Conservation (phyloP, 768 basidiomycete genomes). For the Boletus reticuloceps region DNA sequence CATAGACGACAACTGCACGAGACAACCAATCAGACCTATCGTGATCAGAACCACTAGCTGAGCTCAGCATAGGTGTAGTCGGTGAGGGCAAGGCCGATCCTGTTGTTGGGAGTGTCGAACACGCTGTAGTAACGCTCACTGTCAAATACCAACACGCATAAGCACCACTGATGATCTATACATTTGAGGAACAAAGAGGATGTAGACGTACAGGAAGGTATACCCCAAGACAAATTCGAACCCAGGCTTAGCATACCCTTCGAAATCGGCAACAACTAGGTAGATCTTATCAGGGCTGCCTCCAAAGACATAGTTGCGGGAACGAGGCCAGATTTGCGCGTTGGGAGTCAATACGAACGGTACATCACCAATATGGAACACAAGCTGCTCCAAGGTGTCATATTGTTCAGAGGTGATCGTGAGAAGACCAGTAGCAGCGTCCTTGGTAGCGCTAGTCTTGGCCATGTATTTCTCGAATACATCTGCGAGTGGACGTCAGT, state of each 20-base stretch:
- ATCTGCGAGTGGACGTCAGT: background rate
- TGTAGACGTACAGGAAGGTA: background rate
- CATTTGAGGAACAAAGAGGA: no score
- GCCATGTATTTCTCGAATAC: background rate
- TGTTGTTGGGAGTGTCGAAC: background rate
- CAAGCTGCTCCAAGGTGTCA: background rate
- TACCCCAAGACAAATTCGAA: background rate
- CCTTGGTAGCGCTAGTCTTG: background rate
- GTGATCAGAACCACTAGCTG: background rate
- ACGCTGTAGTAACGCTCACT: conserved; percentile 1
- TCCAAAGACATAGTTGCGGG: background rate
- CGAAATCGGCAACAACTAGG: background rate
- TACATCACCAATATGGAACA: background rate
- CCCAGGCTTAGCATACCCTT: background rate
- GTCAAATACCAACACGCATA: background rate
- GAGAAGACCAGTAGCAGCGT: background rate
- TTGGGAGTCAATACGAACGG: background rate
- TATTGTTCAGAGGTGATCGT: background rate
- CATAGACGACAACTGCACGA: no score
- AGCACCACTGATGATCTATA: background rate
- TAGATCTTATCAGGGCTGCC: background rate
- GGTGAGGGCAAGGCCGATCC: background rate
- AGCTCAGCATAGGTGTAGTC: background rate
- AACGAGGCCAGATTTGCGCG: conserved; percentile 1
- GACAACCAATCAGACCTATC: no score